These are phyloP conservation scores for Scutellaria baicalensis DNA, from an alignment of 257 asterid genomes.

Conservation along the genomic window DNA sequence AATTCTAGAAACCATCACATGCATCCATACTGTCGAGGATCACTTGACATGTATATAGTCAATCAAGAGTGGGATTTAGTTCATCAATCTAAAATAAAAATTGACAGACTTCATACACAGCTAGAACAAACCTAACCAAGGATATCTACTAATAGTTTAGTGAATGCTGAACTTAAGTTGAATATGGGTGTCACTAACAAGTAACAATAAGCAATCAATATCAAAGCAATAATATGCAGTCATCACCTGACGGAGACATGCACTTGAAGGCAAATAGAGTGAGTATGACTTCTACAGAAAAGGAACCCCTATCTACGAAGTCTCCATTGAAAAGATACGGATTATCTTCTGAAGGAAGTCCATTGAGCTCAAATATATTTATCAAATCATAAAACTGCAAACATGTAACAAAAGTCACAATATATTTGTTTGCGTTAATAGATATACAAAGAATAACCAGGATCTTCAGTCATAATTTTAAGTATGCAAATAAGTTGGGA, in stretches of 20 bases:
- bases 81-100: no score
- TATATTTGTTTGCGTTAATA: slow-evolving; percentile 6
- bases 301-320: slow-evolving; percentile 97
- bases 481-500: slow-evolving; percentile 1
- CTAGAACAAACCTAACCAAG: no score
- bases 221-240: not conserved
- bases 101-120: no score
- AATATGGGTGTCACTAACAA: no score
- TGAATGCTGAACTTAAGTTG: no score
- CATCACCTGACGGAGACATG: slow-evolving; percentile 92
- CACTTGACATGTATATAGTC: no score
- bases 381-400: slow-evolving; percentile 92
- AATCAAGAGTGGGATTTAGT: no score
- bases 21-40: no score
- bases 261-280: slow-evolving; percentile 96
- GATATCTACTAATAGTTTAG: no score
- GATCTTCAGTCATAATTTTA: not conserved
- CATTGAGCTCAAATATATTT: slow-evolving; percentile 96
- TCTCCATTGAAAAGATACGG: slow-evolving; percentile 98
- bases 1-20: no score
- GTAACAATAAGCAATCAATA: no score
- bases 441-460: not conserved
- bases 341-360: slow-evolving; percentile 95
- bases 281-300: slow-evolving; percentile 87
- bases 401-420: slow-evolving; percentile 14